Conservation (phyloP, 192 early-diverging fungal genomes). For the Phycomyces blakesleeanus region DNA sequence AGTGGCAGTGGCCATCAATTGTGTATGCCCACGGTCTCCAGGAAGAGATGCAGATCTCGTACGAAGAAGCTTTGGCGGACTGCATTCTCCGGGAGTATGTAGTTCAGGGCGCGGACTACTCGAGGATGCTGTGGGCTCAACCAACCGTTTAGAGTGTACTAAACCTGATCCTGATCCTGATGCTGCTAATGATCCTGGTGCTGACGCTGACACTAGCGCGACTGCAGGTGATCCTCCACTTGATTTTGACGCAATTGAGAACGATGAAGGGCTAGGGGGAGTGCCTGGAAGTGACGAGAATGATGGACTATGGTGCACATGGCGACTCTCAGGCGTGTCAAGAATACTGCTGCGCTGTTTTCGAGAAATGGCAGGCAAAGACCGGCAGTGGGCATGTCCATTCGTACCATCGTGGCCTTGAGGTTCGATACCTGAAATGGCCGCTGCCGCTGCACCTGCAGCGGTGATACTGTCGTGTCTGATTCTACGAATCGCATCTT, state of each 20-base stretch:
- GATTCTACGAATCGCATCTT: slow-evolving; percentile 77
- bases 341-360: background rate
- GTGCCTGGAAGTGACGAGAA: slow-evolving; percentile 4
- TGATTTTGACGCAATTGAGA: slow-evolving; percentile 2
- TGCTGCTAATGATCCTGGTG: no score
- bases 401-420: background rate
- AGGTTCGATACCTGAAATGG: background rate
- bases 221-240: background rate
- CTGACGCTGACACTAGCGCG: no score
- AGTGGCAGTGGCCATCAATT: background rate
- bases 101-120: no score
- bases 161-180: no score
- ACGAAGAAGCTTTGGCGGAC: background rate
- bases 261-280: slow-evolving; percentile 7
- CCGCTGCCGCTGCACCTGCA: background rate
- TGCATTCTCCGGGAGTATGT: background rate
- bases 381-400: no score
- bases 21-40: background rate
- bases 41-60: no score
- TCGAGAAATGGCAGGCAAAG: background rate
- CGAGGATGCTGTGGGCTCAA: no score
- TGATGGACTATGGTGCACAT: slow-evolving; percentile 11
- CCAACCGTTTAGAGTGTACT: no score
- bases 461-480: slow-evolving; percentile 57
- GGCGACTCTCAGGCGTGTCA: background rate